Evolutionary conservation across 176 grass and related monocot species (phyloP), one percentile per base, ranked within the genome.

Genomic region (Eleusine coracana): DNA sequence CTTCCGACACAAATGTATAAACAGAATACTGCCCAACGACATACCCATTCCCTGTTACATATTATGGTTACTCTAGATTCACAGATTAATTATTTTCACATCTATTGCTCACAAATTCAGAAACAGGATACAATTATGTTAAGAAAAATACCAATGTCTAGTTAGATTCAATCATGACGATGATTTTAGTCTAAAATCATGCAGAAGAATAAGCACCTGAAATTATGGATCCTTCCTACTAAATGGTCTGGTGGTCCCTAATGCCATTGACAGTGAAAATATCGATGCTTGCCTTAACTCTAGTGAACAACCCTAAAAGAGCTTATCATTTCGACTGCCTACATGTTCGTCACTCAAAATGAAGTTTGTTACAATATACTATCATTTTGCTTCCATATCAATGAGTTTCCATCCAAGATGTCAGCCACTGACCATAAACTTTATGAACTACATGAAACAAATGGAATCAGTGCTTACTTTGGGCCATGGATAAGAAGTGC

Each of bases 401-500:
- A 40, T 44, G 70, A 75, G 7, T 52, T 63, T 41, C 54, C 51
- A 36, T 18, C 68, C 42, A 2, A 84, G 54, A 70, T 4, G 70
- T 82, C 64, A 52, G 34, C 2, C 11, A 77, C 65, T 10, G 50
- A 67, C 68, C 48, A 56, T 83, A 46, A 52, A 81, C 78, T 72
- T 66, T 89, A 31, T 82, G 16, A 78, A 66, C 10, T 45, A 76
- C 64, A 60, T 16, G 5, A 77, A 81, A 59, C 59, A 49, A 71
- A 34, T 3, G 58, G 81, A 85, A 82, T 66, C 56, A 76, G 75
- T 68, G 66, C 90, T 86, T 92, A 98, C 96, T 88, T 98, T 68
- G 96, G 77, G 52, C 93, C 93, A 87, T 98, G 91, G 78, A 86
- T 90, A 69, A 98, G 96, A 74, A 98, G 88, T 3, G 96, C 96